A percentile compares a stretch with the other conserved stretches of the same genome.
phyloP scores from a whole-genome alignment of 768 basidiomycete species.

The Gloeopeniophorella convolvens region DNA sequence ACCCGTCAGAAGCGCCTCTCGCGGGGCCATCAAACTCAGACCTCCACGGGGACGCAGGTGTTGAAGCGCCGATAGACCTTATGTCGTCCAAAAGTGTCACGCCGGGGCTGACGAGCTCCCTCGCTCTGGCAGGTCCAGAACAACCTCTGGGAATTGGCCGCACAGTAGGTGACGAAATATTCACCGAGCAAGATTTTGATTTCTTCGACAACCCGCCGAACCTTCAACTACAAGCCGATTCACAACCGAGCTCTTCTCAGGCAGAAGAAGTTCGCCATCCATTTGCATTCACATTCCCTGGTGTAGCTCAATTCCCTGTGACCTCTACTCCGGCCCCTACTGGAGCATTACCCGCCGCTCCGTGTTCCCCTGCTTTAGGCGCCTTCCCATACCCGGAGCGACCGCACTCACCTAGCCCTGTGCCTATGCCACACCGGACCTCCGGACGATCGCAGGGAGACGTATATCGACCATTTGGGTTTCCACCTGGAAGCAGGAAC shows the following conservation, averaged over 20 bases:
- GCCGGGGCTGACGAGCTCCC: not conserved
- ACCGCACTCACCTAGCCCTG: constrained; percentile 21
- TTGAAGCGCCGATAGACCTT: not conserved
- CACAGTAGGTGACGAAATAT: constrained; percentile 16
- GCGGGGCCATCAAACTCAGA: constrained; percentile 10
- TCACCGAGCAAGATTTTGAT: constrained; percentile 22
- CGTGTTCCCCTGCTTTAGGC: constrained; percentile 8
- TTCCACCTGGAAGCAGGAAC: constrained; percentile 12
- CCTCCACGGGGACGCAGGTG: not conserved
- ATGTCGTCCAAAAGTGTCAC: not conserved
- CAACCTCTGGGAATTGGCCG: constrained; percentile 1
- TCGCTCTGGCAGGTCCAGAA: not conserved
- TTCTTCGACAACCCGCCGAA: constrained; percentile 20
- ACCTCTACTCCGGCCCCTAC: constrained; percentile 12
- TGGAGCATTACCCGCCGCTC: constrained; percentile 7
- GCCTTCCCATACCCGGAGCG: constrained; percentile 18
- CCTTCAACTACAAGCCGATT: constrained; percentile 5
- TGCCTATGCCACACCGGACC: constrained; percentile 10
- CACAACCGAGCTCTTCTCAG: constrained; percentile 2
- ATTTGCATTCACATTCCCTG: constrained; percentile 19
- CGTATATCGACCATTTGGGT: constrained; percentile 16
- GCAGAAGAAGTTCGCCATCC: constrained; percentile 16
- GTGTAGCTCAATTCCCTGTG: not conserved
- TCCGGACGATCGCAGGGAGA: constrained; percentile 11
- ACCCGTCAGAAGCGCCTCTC: constrained; percentile 13